Evolutionary conservation across 805 yeast species (phyloP).

Genomic region (Pichia eremophila): DNA sequence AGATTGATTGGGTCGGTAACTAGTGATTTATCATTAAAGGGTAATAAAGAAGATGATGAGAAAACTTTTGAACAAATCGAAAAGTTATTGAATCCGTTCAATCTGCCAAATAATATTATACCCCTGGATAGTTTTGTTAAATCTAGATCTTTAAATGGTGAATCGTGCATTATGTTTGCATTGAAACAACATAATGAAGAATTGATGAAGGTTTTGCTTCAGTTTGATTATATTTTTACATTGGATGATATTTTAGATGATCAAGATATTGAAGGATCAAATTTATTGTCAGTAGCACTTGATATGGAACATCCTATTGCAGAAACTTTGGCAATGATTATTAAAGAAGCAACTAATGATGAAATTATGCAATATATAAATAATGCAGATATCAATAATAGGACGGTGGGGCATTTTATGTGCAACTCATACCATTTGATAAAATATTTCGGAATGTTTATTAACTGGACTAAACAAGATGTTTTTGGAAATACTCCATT

Average conservation of each 20-base stretch:
- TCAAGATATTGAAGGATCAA: conserved; percentile 41
- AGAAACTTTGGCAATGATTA: conserved; percentile 33
- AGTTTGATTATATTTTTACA: conserved; percentile 40
- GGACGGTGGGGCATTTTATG: conserved; percentile 69
- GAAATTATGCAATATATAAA: conserved; percentile 46
- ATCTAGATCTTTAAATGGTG: conserved; percentile 48
- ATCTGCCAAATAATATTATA: conserved; percentile 5
- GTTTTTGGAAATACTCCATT: conserved; percentile 67
- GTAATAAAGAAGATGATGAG: conserved; percentile 16
- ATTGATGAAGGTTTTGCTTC: conserved; percentile 38
- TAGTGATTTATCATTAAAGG: conserved; percentile 15
- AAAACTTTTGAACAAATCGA: conserved; percentile 8
- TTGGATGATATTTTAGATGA: conserved; percentile 64
- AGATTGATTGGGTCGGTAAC: conserved; percentile 30
- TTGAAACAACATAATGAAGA: conserved; percentile 37
- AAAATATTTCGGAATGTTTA: conserved; percentile 40
- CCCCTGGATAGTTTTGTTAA: conserved; percentile 21
- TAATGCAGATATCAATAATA: conserved; percentile 38
- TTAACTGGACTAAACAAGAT: conserved; percentile 68
- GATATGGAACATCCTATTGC: conserved; percentile 34
- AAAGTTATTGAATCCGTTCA: conserved; percentile 10
- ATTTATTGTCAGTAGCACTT: conserved; percentile 55
- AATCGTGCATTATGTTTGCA: conserved; percentile 61
- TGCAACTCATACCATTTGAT: conserved; percentile 48
- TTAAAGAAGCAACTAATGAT: conserved; percentile 29